Conservation (phyloP, 2,329 filamentous ascomycete genomes). For the Aspergillus neoniger region DNA sequence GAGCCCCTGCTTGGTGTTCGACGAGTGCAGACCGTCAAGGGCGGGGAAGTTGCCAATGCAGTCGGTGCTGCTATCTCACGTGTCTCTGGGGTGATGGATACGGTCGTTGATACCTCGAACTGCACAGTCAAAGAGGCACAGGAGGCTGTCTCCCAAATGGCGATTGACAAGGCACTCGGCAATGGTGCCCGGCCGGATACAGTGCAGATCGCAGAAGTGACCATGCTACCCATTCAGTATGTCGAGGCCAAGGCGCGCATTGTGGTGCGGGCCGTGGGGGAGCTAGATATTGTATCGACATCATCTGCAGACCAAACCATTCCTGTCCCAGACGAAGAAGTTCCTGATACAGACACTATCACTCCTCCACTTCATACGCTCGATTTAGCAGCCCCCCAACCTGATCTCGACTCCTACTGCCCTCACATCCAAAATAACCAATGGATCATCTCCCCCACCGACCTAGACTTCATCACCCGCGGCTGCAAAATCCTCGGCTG, state of each 20-base stretch:
- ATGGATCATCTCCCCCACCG: slow-evolving; percentile 18
- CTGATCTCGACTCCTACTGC: slow-evolving; percentile 21
- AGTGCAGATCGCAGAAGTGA: slow-evolving; percentile 41
- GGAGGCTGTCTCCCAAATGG: background rate
- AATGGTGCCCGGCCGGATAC: slow-evolving; percentile 22
- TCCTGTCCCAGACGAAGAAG: background rate
- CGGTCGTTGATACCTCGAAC: slow-evolving; percentile 8
- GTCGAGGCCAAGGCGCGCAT: slow-evolving; percentile 33
- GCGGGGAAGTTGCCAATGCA: slow-evolving; percentile 60
- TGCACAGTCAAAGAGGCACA: slow-evolving; percentile 24
- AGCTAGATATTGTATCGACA: slow-evolving; percentile 18
- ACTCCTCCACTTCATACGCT: no score
- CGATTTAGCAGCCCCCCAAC: no score
- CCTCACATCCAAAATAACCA: slow-evolving; percentile 20
- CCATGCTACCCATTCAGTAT: slow-evolving; percentile 40
- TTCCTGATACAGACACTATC: background rate
- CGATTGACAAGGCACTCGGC: slow-evolving; percentile 2
- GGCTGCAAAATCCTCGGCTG: slow-evolving; percentile 20
- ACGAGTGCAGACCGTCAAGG: slow-evolving; percentile 1
- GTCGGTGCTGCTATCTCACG: slow-evolving; percentile 65
- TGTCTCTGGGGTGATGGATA: slow-evolving; percentile 49
- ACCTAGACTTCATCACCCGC: slow-evolving; percentile 16
- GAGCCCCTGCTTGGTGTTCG: slow-evolving; percentile 1
- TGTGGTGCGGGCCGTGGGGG: slow-evolving; percentile 35
- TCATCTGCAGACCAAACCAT: slow-evolving; percentile 24